Conservation (phyloP, 345 rosid genomes). For the Lepidium sativum region DNA sequence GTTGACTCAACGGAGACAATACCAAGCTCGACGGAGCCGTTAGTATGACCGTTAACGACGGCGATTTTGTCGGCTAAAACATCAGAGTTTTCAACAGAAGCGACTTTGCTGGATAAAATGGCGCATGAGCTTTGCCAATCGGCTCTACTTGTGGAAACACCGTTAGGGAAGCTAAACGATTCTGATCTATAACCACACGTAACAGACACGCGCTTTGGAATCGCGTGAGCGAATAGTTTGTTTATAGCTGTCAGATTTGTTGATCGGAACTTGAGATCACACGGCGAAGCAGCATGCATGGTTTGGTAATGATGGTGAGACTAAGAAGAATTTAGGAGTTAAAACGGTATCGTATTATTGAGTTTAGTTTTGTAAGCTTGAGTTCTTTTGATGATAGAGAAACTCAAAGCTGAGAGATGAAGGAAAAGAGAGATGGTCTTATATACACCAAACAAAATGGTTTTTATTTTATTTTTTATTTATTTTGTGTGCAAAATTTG, state of each 20-base stretch:
- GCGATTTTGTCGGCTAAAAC: constrained; percentile 37
- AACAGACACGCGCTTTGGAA: constrained; percentile 13
- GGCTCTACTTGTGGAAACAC: constrained; percentile 37
- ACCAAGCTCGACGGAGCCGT: constrained; percentile 42
- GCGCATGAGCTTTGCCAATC: constrained; percentile 92
- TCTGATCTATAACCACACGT: constrained; percentile 42
- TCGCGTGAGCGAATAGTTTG: background rate
- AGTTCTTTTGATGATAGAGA: constrained; percentile 20
- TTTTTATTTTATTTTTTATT: background rate
- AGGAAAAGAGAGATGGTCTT: constrained; percentile 2
- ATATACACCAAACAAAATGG: background rate
- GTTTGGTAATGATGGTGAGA: constrained; percentile 15
- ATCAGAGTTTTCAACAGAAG: constrained; percentile 34
- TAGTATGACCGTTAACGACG: constrained; percentile 48
- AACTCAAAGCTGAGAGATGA: constrained; percentile 19
- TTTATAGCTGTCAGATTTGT: background rate
- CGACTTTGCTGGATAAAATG: constrained; percentile 57
- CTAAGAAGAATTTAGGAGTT: constrained; percentile 18
- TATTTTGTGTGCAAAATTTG: background rate
- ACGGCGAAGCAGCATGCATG: constrained; percentile 15
- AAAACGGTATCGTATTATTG: background rate
- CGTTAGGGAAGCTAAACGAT: constrained; percentile 37
- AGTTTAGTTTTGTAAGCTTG: constrained; percentile 7
- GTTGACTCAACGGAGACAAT: constrained; percentile 40
- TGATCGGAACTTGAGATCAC: constrained; percentile 21